Base-by-base conservation (phyloP, 768 basidiomycete species). In the Pisolithus tinctorius region DNA sequence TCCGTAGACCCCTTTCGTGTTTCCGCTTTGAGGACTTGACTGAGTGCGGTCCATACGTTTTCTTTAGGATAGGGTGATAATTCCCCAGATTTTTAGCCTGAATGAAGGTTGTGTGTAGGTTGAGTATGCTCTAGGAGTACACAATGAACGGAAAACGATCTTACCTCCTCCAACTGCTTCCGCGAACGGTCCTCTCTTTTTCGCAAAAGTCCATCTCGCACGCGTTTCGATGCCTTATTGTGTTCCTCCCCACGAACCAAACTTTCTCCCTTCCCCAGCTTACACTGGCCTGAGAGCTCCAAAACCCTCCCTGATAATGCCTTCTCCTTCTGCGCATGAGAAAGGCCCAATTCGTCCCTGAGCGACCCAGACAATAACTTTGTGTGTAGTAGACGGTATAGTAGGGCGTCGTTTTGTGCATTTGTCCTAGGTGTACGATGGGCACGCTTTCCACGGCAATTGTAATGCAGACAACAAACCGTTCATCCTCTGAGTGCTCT, bases 11-110 rank as follows among this genome's bases (percentile, higher is more conserved):
- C 58, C 80, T 75, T 41, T 78, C 73, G 54, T 88, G 72, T 54
- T 76, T 83, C 55, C 69, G 72, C 41, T 60, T 68, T 6, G 52
- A 55, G 17, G 56, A 53, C 1, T 59, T 55, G 34, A 59, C 57
- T 11, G 57, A 43, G n/a, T 64, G 63, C 5, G 69, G 62, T 34
- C 78, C 78, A 59, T 83, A 88, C 6, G 84, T 55, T 52, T 77
- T 81, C 65, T 90, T 93, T 49, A 92, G 69, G 4, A 76, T 72
- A 37, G 86, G 88, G 58, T 93, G 88, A 63, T 91, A 93, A 64
- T 90, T 92, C 16, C 90, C 90, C 54, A 88, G 55, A 55, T 86
- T 78, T 68, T 91, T 93, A 5, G 88, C 88, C 90, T 93, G 49
- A 30, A 17, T 25, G 51, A 11, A 52, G 36, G 34, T 34, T 34